Conservation (phyloP, 148 eudicot genomes). For the Rhododendron mucronatum region DNA sequence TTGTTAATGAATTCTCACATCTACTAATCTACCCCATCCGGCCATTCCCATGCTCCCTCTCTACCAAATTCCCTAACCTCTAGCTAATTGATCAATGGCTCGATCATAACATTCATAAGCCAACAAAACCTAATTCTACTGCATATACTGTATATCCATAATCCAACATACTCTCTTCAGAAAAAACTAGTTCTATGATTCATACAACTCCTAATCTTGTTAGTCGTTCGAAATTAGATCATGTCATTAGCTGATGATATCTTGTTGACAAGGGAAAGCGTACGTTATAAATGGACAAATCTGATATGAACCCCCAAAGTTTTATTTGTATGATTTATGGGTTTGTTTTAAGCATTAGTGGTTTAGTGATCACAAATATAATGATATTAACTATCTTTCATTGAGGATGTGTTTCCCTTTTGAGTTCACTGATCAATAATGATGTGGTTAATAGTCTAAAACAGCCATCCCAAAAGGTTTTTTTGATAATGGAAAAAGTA, state of each 20-base stretch:
- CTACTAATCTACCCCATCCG: not conserved
- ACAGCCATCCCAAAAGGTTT: not conserved
- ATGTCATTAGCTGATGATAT: not conserved
- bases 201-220: not conserved
- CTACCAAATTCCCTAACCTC: not conserved
- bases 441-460: not conserved
- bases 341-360: not conserved
- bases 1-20: not conserved
- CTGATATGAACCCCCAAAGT: not conserved
- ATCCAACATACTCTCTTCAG: not conserved
- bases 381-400: not conserved
- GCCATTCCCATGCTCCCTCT: not conserved
- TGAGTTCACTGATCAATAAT: not conserved
- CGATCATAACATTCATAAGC: not conserved
- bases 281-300: not conserved
- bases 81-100: not conserved
- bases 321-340: not conserved
- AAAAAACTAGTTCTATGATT: not conserved
- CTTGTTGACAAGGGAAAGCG: not conserved
- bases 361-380: not conserved
- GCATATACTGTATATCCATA: too few relatives aligned
- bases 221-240: not conserved
- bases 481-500: not conserved
- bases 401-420: not conserved
- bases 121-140: not conserved